These are phyloP conservation scores for Plasmodium chabaudi DNA, from an alignment of 169 alveolate genomes.

Conservation along the genomic window DNA sequence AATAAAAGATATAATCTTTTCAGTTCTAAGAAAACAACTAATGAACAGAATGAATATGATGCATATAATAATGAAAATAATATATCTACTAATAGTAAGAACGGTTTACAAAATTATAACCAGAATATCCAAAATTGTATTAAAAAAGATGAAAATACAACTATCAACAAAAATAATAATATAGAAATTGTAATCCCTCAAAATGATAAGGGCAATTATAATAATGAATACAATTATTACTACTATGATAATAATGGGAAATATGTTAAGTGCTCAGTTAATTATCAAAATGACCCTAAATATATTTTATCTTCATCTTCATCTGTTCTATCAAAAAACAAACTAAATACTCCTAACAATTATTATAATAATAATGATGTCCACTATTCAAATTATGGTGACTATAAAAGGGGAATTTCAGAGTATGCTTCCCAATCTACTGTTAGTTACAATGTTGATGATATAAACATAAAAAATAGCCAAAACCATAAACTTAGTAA, in stretches of 20 bases:
- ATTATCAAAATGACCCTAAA: background rate
- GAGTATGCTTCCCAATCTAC: background rate
- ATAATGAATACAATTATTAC: constrained; percentile 7
- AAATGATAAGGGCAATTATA: background rate
- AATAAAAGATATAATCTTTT: too few relatives aligned
- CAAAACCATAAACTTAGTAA: constrained; percentile 2
- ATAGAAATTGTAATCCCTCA: background rate
- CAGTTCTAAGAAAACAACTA: too few relatives aligned
- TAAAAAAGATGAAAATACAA: too few relatives aligned
- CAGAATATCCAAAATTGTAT: too few relatives aligned
- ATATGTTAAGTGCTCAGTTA: background rate
- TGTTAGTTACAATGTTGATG: background rate
- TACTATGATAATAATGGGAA: constrained; percentile 9
- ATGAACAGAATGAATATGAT: too few relatives aligned
- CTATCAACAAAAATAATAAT: background rate
- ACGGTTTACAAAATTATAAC: too few relatives aligned
- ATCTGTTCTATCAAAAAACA: background rate
- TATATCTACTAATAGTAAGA: too few relatives aligned
- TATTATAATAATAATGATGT: background rate
- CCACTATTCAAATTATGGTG: background rate
- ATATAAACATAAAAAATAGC: background rate
- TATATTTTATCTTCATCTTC: background rate
- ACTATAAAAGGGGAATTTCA: background rate
- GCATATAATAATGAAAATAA: too few relatives aligned
- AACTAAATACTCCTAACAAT: background rate